Evolutionary conservation across 352 stramenopile genomes (phyloP).

Genomic region (Phytophthora podocarpi): DNA sequence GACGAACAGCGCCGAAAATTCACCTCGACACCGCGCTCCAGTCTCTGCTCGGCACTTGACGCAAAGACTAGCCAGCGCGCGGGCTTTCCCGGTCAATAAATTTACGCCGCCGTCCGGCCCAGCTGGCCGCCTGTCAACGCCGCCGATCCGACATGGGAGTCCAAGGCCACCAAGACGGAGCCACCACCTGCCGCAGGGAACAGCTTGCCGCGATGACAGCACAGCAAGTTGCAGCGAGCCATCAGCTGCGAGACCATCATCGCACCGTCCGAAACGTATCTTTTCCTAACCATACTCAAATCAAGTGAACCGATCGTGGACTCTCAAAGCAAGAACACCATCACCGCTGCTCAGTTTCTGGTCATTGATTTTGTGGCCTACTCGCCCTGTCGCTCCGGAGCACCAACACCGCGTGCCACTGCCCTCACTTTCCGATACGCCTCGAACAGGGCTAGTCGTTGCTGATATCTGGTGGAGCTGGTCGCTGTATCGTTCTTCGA

Average conservation of each 20-base stretch:
- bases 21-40: constrained; percentile 4
- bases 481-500: constrained; percentile 40
- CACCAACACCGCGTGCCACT: constrained; percentile 12
- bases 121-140: neutral
- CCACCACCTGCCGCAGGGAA: neutral
- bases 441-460: constrained; percentile 2
- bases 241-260: constrained; percentile 22
- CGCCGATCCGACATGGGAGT: too few species aligned
- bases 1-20: constrained; percentile 24
- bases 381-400: constrained; percentile 31
- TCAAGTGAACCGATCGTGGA: neutral
- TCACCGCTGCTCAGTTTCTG: constrained; percentile 18
- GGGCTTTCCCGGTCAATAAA: constrained; percentile 32
- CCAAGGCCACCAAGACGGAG: constrained; percentile 8
- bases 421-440: constrained; percentile 32
- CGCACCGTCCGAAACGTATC: constrained; percentile 34
- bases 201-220: neutral
- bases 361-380: constrained; percentile 21
- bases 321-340: constrained; percentile 10
- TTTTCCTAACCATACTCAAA: constrained; percentile 25
- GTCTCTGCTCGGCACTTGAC: constrained; percentile 17
- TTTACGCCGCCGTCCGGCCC: constrained; percentile 8
- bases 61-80: constrained; percentile 17
- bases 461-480: constrained; percentile 2
- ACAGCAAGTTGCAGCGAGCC: constrained; percentile 1